Evolutionary conservation across 306 rosid species (phyloP), one percentile per base, ranked within the genome.

Genomic region (Malus orientalis): DNA sequence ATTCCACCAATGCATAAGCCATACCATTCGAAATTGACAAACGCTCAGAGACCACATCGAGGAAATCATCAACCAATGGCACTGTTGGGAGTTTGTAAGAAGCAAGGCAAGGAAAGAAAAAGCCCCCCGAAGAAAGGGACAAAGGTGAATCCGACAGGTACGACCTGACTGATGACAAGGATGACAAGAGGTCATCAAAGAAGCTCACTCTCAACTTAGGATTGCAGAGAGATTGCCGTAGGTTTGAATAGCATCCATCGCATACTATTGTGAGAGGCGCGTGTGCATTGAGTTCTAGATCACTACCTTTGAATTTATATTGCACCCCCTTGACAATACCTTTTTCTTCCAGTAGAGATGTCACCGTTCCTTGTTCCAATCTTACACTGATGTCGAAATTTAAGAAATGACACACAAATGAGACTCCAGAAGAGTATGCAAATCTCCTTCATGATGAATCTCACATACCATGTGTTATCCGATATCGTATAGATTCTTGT

Each of bases 211-310:
- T 38, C 0, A 38, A 25, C 86, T 85, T 76, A 2, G 88, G 86
- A n/a, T 83, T 55, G 69, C 91, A 84, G 45, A 87, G 85, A 73
- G 86, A 76, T 45, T 84, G 83, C 38, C 87, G 70, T 74, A 89
- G 62, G 72, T 89, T 89, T 49, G 91, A 89, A 74, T 79, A 87
- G 61, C 89, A 89, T 14, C 91, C 93, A 59, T 89, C 93, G 23
- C 85, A 86, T 15, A 89, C 89, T 23, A 87, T 69, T 0, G 91
- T 87, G 19, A 89, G 88, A 25, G 88, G 80, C 55, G 94, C 89
- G 38, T 61, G 40, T 33, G 61, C 66, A 49, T 16, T 44, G 42
- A 63, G 42, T 4, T 54, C 80, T 30, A 29, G 42, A 32, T 76
- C 44, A 64, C 74, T 65, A 54, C 18, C 36, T 53, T 54, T 76